Percentiles rank a stretch among this genome's conserved stretches.
Conservation (phyloP, 352 stramenopile genomes). For the Globisporangium viniferum region DNA sequence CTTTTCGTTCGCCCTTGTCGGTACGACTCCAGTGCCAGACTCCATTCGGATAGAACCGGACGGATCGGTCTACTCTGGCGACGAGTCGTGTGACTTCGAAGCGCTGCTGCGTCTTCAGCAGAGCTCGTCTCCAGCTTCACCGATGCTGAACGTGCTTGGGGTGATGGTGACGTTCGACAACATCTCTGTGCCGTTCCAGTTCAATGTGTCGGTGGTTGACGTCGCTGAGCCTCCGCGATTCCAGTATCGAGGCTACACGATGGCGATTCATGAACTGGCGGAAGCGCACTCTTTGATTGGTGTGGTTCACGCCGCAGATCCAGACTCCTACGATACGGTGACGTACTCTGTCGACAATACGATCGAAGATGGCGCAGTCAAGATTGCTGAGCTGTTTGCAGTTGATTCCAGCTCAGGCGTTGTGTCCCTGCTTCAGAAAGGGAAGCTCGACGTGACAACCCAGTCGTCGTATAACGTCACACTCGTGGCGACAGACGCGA, state of each 20-base stretch:
- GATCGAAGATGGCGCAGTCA: background rate
- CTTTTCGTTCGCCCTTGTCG: constrained; percentile 34
- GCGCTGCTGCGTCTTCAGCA: constrained; percentile 5
- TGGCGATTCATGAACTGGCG: constrained; percentile 44
- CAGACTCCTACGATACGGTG: constrained; percentile 33
- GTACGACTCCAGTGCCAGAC: constrained; percentile 24
- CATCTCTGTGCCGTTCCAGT: constrained; percentile 4
- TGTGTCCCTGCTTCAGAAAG: constrained; percentile 9
- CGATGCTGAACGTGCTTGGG: background rate
- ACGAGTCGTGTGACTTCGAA: constrained; percentile 10
- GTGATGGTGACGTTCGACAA: constrained; percentile 3
- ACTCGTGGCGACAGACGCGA: constrained; percentile 4
- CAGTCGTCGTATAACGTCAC: background rate
- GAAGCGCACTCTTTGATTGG: constrained; percentile 30
- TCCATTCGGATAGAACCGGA: constrained; percentile 7
- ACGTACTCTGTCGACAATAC: constrained; percentile 20
- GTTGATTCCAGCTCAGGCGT: constrained; percentile 2
- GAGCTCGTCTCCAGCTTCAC: background rate
- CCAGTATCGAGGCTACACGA: constrained; percentile 18
- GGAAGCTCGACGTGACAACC: constrained; percentile 2
- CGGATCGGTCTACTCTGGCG: constrained; percentile 8
- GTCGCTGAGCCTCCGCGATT: constrained; percentile 27
- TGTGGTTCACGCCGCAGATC: constrained; percentile 34
- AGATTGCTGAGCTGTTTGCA: background rate
- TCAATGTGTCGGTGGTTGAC: constrained; percentile 12